Evolutionary conservation across 1,284 basidiomycete species (phyloP), one percentile per base, ranked within the genome.

Genomic region (Sanghuangporus baumii): DNA sequence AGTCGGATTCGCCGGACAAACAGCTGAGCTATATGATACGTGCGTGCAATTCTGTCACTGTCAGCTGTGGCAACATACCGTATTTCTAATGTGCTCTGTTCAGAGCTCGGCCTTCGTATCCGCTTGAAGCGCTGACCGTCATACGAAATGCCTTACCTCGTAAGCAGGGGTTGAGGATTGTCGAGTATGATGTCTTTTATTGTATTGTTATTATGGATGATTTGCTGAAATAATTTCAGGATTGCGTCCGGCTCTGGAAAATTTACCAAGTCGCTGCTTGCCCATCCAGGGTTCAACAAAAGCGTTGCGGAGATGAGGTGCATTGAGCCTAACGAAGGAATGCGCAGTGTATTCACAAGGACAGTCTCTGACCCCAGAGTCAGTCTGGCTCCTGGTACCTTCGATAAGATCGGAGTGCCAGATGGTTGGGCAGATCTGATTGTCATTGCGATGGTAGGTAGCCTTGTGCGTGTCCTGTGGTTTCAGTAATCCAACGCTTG

Each of bases 401-500:
- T 93, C 68, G 82, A 87, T 38, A 69, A 73, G 0, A 87, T 82
- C 3, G 77, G 78, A 20, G 75, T 87, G 18, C 75, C 80, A 62
- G 80, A 84, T 65, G 80, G 78, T 0, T 90, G 87, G 85, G 90
- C 89, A 2, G 89, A 93, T 71, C 68, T 89, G n/a, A 73, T 92
- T 20, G 74, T 91, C 46, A 80, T 91, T 47, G 90, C 89, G 1
- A 89, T 91, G 80, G 89, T 88, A 58, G 47, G 67, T 47, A 8
- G n/a, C 68, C 20, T 18, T 9, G 12, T n/a, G 31, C 12, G 18
- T 55, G 6, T 59, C 9, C 26, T 38, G 1, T 38, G 36, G 20
- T 18, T 14, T 8, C n/a, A 36, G 14, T 34, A 9, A 18, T 26
- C 14, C 14, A n/a, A 12, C 8, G 12, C 2, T 6, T 46, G 43